Percentiles rank a stretch among this genome's conserved stretches.
Evolutionary conservation across 306 rosid species (phyloP).

Genomic region (Trifolium subterraneum): DNA sequence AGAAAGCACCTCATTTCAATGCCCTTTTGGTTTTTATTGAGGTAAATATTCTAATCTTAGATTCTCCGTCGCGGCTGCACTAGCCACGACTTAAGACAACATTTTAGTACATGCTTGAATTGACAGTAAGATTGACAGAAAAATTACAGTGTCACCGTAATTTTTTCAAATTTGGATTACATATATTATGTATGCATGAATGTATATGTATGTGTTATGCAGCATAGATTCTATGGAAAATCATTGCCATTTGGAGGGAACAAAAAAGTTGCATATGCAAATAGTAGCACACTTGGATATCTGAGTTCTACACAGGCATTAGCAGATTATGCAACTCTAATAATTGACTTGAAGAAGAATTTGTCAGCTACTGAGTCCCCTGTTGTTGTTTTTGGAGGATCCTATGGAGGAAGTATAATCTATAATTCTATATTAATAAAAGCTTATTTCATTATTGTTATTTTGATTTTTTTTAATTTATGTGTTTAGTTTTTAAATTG

Average conservation of each 20-base stretch:
- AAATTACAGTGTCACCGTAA: not conserved
- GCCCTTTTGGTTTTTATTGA: constrained; percentile 87
- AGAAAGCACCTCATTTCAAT: constrained; percentile 70
- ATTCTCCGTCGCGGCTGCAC: not conserved
- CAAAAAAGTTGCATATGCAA: constrained; percentile 51
- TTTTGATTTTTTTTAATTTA: not conserved
- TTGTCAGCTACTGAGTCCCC: constrained; percentile 70
- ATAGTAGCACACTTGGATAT: constrained; percentile 68
- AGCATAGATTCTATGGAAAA: constrained; percentile 94
- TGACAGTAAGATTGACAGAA: not conserved
- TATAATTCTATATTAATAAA: not conserved
- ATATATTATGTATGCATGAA: not conserved
- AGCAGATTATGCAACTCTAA: constrained; percentile 87
- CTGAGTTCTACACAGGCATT: constrained; percentile 80
- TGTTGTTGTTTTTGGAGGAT: constrained; percentile 87
- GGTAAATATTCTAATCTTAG: constrained; percentile 45
- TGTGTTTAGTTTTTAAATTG: not conserved
- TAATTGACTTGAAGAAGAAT: constrained; percentile 69
- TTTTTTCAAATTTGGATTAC: not conserved
- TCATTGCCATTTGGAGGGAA: constrained; percentile 79
- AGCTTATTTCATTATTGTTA: not conserved
- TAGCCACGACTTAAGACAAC: not conserved
- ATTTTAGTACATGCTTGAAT: not conserved
- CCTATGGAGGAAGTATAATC: constrained; percentile 86
- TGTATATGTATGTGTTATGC: constrained; percentile 34